Base-by-base conservation (phyloP, 495 filamentous ascomycete species). In the Physcia stellaris region DNA sequence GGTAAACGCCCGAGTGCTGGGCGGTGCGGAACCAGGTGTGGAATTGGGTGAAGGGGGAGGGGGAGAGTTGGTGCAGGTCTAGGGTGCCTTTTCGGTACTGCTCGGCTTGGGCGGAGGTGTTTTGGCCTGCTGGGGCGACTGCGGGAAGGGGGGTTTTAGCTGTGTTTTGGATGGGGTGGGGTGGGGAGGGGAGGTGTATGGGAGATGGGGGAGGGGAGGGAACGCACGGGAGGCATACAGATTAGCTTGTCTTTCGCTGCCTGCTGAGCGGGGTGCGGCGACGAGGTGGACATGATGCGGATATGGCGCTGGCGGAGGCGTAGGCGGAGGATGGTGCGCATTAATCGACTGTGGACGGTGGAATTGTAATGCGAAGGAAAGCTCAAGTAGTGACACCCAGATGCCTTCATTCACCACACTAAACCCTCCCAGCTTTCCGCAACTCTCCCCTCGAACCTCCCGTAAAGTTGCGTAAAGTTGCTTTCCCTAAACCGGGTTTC, bases 41-140 rank as follows among this genome's bases (percentile, higher is more conserved):
- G 67, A 96, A 98, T 58, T 95, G 90, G 38, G 65, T 66, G 43
- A 45, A 44, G 29, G 40, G 40, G 29, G 43, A 87, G 64, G 4
- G 88, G 85, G 47, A 60, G 61, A 41, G 60, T 19, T 64, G 56
- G 7, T 57, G 58, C 5, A 60, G 66, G 49, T 67, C 86, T 2
- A 45, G 50, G 28, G 78, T 78, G 30, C n/a, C 20, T 24, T 37
- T 22, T 15, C 18, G 32, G 41, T 42, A 42, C 24, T 42, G 40
- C 31, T 36, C 32, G 6, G 40, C 40, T 42, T 42, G 40, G 5
- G 63, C 83, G 19, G 83, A 83, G 3, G 85, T 77, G 50, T 71
- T 84, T 50, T 73, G 96, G 46, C 92, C 90, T 4, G 90, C 83
- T 9, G 96, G 90, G 90, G 85, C 90, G 9, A 92, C 83, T 60